A percentile compares a stretch with the other conserved stretches of the same genome.
Evolutionary conservation across 1,284 basidiomycete species (phyloP).

Genomic region (Sporisorium iseilematis-ciliati): DNA sequence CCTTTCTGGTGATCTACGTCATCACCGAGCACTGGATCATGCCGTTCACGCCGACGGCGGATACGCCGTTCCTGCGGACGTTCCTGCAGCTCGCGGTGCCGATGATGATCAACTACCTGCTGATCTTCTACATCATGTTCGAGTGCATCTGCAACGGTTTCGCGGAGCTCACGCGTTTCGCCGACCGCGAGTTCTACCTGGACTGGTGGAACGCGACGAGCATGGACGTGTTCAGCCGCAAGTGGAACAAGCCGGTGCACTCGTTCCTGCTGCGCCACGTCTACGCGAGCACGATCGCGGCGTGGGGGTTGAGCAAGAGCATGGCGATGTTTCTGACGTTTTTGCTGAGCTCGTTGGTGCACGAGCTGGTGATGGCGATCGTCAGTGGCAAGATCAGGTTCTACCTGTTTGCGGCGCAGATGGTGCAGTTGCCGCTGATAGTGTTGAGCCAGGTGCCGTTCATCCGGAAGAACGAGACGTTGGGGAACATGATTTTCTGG

Average conservation of each 20-base stretch:
- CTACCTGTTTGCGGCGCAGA: conserved; percentile 73
- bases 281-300: conserved; percentile 83
- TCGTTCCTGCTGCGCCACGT: conserved; percentile 94
- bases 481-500: conserved; percentile 84
- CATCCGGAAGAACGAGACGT: conserved; percentile 54
- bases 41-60: conserved; percentile 71
- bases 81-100: conserved; percentile 89
- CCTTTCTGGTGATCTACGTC: conserved; percentile 84
- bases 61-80: conserved; percentile 63
- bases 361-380: conserved; percentile 93
- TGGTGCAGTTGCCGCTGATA: conserved; percentile 93
- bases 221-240: conserved; percentile 85
- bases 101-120: conserved; percentile 80
- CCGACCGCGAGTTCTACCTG: conserved; percentile 95
- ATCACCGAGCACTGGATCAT: conserved; percentile 92
- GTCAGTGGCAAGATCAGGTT: conserved; percentile 69
- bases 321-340: conserved; percentile 93
- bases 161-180: conserved; percentile 82
- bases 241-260: conserved; percentile 76
- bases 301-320: conserved; percentile 80
- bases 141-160: conserved; percentile 93
- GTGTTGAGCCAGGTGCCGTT: conserved; percentile 76
- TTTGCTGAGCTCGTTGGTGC: conserved; percentile 75
- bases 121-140: conserved; percentile 70
- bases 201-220: conserved; percentile 98